Base-by-base conservation (phyloP, 345 rosid genomes). In the Rhodamnia rubescens region DNA sequence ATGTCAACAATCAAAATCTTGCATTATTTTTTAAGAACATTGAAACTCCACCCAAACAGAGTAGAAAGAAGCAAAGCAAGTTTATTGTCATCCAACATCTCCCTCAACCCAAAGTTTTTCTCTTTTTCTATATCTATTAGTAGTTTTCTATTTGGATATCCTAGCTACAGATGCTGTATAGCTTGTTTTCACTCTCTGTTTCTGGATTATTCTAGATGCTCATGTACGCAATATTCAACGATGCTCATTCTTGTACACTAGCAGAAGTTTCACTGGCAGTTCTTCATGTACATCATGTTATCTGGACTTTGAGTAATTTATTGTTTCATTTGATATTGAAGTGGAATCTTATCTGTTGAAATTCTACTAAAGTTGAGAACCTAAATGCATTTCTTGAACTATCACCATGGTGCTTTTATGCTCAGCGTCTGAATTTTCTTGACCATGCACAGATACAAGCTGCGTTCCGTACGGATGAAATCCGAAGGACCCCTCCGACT, bases 391-490 rank as follows among this genome's bases (percentile, higher is more conserved):
- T 82, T 82, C 40, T 81, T 81, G 47, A 36, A 83, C 44, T n/a
- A 2, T 75, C 14, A 22, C 40, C 82, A 36, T 81, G 22, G 49
- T 74, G 44, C 53, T 81, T 82, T 21, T 50, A 47, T 42, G 15
- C 32, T 22, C 32, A 82, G 85, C 47, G 1, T 18, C 44, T 75
- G 86, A 18, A 53, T 84, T 83, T 83, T 86, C n/a, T 82, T 15
- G 61, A 47, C 27, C 32, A 64, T 82, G 29, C 57, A 81, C 85
- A 97, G 99, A 96, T 98, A 89, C 99, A 98, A 98, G 99, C 99
- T 92, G 99, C 99, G 47, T 98, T 96, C 86, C 99, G 99, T n/a
- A 98, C 99, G 2, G 99, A 98, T 91, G 99, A 98, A 91, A 98
- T 98, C 80, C 93, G 98, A 59, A 96, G 99, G 91, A 95, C 99